These are phyloP conservation scores for Trapa incisa DNA, from an alignment of 345 rosid genomes.

Conservation along the genomic window DNA sequence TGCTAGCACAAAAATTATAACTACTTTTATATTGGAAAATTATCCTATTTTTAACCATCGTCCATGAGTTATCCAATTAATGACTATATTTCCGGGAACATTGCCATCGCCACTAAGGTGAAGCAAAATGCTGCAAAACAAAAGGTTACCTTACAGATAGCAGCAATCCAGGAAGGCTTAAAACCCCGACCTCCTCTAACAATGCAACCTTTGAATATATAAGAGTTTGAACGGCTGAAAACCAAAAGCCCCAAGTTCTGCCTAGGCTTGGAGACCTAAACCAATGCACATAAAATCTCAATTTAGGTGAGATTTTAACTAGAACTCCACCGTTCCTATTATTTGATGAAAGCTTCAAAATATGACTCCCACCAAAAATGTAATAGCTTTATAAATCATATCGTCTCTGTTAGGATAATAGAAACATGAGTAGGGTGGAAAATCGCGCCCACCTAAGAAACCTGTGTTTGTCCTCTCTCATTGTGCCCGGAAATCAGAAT, in stretches of 20 bases:
- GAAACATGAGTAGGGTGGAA: no score
- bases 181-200: background rate
- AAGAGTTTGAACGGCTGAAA: background rate
- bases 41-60: no score
- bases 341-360: background rate
- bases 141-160: background rate
- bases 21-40: no score
- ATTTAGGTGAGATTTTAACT: background rate
- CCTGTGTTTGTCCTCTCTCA: no score
- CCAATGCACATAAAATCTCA: background rate
- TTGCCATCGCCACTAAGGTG: no score
- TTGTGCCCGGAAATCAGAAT: no score
- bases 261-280: background rate
- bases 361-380: background rate
- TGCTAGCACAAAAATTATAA: no score
- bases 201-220: background rate
- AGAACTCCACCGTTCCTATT: background rate
- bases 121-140: background rate
- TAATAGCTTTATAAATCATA: no score
- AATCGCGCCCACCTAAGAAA: no score
- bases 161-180: background rate
- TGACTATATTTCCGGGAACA: no score
- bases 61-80: no score
- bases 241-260: background rate
- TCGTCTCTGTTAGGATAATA: no score